Evolutionary conservation across 768 basidiomycete species (phyloP), one percentile per base, ranked within the genome.

Genomic region (Scleroderma bovista): DNA sequence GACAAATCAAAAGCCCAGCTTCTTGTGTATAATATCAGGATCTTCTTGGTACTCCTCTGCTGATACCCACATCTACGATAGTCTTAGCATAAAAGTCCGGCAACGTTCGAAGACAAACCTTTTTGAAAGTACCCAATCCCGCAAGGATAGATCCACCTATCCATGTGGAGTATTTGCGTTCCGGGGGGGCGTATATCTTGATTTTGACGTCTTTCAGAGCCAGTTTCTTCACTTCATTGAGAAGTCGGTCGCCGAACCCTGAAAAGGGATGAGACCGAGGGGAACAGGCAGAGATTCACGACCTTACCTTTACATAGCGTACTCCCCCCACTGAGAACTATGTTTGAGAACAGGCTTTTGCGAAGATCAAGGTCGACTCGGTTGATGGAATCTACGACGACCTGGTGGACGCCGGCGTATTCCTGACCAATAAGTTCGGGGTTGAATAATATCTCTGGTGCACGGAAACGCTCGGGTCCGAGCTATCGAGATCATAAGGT

Each of bases 1-100:
- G 17, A 15, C 42, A 50, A 20, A 41, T 56, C 64, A 92, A 68
- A 93, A 92, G 42, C 88, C 89, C 50, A 87, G 78, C 70, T 95
- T 95, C 71, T 91, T 94, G 71, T 96, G 94, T 62, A 97, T 98
- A 61, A 97, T 89, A 62, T 98, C 94, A 48, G 95, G 94, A 70
- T 98, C 95, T 69, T 99, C 95, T 69, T 96, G 93, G 65, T 97
- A 98, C 70, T 98, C 96, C 69, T 99, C 95, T 34, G 94, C 93
- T 41, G 93, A 94, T 45, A 99, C 92, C 95, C 96, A 99, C 95
- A 99, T 98, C 93, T 96, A 50, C 47, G 26, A 43, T 44, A 56
- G 39, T 16, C 33, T 57, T 48, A 62, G 40, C 19, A 10, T 2
- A 11, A 36, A 39, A 22, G 29, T 41, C 45, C 33, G 51, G 15